These are phyloP conservation scores for Colletotrichum echinochloae DNA, from an alignment of 2,329 filamentous ascomycete genomes.

Conservation along the genomic window DNA sequence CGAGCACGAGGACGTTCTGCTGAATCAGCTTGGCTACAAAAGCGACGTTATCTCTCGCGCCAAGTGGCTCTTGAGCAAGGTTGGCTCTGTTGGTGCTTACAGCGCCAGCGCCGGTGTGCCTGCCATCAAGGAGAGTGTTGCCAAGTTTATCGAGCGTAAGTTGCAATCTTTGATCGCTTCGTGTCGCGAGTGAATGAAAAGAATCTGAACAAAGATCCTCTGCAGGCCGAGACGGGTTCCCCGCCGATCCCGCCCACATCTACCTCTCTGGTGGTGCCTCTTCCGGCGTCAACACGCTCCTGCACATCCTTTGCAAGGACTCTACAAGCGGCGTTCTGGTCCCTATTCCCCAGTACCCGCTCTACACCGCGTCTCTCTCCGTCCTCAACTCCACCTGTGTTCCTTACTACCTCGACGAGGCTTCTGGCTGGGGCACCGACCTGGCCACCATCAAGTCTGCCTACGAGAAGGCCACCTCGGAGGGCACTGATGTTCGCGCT, in stretches of 20 bases:
- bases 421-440: constrained; percentile 88
- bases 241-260: constrained; percentile 82
- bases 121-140: constrained; percentile 88
- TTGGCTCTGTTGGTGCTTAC: constrained; percentile 95
- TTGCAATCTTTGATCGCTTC: constrained; percentile 41
- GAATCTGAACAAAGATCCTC: constrained; percentile 41
- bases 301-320: constrained; percentile 86
- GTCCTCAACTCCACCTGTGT: constrained; percentile 88
- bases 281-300: constrained; percentile 91
- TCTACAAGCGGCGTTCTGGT: constrained; percentile 87
- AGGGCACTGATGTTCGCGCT: constrained; percentile 88
- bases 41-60: constrained; percentile 89
- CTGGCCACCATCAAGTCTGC: constrained; percentile 80
- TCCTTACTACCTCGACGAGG: constrained; percentile 93
- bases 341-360: constrained; percentile 94
- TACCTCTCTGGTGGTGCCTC: constrained; percentile 94
- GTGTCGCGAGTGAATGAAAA: constrained; percentile 6
- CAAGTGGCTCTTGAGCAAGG: constrained; percentile 80
- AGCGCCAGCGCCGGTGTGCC: constrained; percentile 92
- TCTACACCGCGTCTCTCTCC: constrained; percentile 93
- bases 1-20: constrained; percentile 83
- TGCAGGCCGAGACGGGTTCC: constrained; percentile 85
- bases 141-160: constrained; percentile 89
- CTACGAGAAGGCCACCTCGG: constrained; percentile 78
- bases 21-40: constrained; percentile 85